These are phyloP conservation scores for Lecanoromycetidae sp. DNA, from an alignment of 2,329 filamentous ascomycete species.

Conservation along the genomic window DNA sequence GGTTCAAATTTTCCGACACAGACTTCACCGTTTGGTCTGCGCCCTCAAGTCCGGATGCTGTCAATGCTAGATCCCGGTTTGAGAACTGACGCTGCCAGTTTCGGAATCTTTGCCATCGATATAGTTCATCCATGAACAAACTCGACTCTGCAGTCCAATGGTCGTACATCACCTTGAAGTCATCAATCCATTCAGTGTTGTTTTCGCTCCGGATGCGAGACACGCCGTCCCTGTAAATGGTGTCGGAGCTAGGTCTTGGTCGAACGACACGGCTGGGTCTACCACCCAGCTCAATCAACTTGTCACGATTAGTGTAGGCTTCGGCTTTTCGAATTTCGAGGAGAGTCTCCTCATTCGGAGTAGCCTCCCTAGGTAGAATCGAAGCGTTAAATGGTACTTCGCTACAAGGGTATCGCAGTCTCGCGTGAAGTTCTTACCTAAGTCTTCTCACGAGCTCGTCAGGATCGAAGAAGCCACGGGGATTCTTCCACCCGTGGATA, in stretches of 20 bases:
- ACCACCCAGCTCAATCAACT: not conserved
- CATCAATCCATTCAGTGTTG: too few species aligned
- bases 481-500: not conserved
- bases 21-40: too few species aligned
- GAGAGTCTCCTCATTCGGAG: not conserved
- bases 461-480: not conserved
- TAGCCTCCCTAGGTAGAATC: not conserved
- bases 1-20: too few species aligned
- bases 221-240: not conserved
- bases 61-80: too few species aligned
- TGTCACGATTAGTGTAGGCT: not conserved
- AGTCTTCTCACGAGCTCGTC: not conserved
- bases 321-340: not conserved
- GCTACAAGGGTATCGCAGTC: not conserved
- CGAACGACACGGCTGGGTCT: not conserved
- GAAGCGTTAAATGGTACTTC: not conserved
- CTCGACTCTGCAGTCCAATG: not conserved
- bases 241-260: not conserved
- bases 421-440: not conserved
- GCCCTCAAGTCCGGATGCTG: too few species aligned
- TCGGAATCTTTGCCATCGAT: constrained; percentile 4
- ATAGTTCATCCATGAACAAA: not conserved
- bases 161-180: not conserved
- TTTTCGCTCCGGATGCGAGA: not conserved
- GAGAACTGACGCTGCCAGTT: too few species aligned